Conservation (phyloP, 495 filamentous ascomycete species). For the Podospora tetraspora region DNA sequence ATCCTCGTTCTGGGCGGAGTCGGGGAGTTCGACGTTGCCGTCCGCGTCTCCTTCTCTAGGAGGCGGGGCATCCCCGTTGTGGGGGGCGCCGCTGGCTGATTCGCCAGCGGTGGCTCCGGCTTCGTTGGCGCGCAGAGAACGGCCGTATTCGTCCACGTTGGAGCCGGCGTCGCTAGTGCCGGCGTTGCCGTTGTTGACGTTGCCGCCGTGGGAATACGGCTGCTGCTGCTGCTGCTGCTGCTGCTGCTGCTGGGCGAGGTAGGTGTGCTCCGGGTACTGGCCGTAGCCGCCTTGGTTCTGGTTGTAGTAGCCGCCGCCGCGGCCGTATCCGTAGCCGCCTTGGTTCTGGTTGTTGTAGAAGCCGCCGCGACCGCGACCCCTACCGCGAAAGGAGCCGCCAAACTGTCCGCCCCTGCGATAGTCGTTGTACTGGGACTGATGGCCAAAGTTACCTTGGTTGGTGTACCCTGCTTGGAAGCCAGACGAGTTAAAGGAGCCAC, state of each 20-base stretch:
- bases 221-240: conserved; percentile 22
- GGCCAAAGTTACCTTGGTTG: conserved; percentile 58
- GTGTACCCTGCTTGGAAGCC: conserved; percentile 57
- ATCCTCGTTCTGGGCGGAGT: conserved; percentile 16
- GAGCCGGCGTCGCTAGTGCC: conserved; percentile 15
- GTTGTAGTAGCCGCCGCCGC: conserved; percentile 28
- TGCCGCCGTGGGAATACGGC: conserved; percentile 5
- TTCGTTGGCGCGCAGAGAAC: conserved; percentile 35
- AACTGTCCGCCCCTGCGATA: conserved; percentile 47
- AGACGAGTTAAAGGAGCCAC: conserved; percentile 67
- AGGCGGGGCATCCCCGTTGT: background rate
- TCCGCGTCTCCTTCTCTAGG: conserved; percentile 14
- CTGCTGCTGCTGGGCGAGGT: conserved; percentile 18
- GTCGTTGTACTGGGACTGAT: conserved; percentile 56
- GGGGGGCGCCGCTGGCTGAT: conserved; percentile 4
- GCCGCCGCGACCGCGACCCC: conserved; percentile 61
- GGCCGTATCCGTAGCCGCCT: conserved; percentile 21
- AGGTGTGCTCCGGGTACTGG: conserved; percentile 28
- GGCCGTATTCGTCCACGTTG: conserved; percentile 51
- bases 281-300: conserved; percentile 25
- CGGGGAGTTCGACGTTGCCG: conserved; percentile 25
- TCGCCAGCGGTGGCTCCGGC: background rate
- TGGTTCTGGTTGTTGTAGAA: conserved; percentile 18
- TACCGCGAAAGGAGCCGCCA: conserved; percentile 45
- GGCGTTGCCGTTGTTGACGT: conserved; percentile 10